Evolutionary conservation across 2,329 filamentous ascomycete genomes (phyloP), one percentile per base, ranked within the genome.

Genomic region (Fusarium sp.): DNA sequence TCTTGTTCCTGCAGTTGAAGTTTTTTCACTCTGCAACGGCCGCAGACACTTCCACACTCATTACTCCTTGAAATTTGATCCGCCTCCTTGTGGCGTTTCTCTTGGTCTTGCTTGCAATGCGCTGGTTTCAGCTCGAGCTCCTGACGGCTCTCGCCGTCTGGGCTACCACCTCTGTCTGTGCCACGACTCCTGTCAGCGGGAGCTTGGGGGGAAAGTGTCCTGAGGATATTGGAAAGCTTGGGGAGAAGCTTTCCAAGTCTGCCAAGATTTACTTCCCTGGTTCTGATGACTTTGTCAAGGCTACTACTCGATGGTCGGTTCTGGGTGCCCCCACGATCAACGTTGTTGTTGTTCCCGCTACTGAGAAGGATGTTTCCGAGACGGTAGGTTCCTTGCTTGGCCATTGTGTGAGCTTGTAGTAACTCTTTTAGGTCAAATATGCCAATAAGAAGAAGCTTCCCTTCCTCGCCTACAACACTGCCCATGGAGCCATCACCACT

Each of bases 391-490:
- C n/a, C 4, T 11, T 1, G 3, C 3, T 3, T 0, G 2, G 0
- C 0, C 0, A 2, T 3, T 13, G 1, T 3, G 0, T 25, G 20
- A 9, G 4, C 50, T 53, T 23, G 27, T 64, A 16, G 49, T n/a
- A 5, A 0, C 5, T 6, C 11, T 5, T 1, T 11, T 13, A 56
- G 77, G 72, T 79, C 27, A 77, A 76, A 54, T 87, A 79, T 63
- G 85, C 86, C 42, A 84, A 83, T 67, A 70, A 78, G 36, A 75
- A 80, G 49, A 70, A 78, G 2, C 61, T 86, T 2, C 84, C 85
- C 0, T 86, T 88, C 65, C 80, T 89, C 2, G 82, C 85, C 0
- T 83, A 79, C 72, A 86, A 84, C 70, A 83, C 84, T 13, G 81
- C 78, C 2, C 86, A 89, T 62, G 86, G 85, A 4, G 78, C 83